Conservation (phyloP, 805 yeast species). For the Lachancea thermotolerans region DNA sequence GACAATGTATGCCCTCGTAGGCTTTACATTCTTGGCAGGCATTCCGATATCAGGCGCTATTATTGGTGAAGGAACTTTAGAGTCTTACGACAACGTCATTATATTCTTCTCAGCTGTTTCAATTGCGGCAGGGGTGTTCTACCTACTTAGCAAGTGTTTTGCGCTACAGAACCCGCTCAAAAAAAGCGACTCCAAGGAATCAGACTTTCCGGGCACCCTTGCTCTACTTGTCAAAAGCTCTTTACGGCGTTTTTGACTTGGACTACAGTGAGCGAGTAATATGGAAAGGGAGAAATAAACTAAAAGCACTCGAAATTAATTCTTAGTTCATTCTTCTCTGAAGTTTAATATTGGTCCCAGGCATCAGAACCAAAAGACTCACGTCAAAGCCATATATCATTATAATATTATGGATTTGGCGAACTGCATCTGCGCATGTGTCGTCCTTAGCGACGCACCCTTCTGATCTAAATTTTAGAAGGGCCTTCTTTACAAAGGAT, state of each 20-base stretch:
- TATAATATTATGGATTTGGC: no score
- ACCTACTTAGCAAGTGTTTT: conserved; percentile 5
- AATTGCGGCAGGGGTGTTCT: conserved; percentile 5
- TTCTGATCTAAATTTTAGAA: neutral
- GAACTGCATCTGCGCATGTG: no score
- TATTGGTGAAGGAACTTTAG: conserved; percentile 32
- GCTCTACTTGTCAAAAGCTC: no score
- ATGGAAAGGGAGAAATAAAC: no score
- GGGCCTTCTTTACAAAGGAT: conserved; percentile 1
- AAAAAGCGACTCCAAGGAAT: neutral
- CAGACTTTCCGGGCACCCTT: neutral
- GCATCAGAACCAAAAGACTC: no score
- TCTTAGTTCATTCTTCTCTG: no score
- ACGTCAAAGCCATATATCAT: no score
- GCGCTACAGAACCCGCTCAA: neutral
- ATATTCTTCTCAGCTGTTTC: conserved; percentile 18
- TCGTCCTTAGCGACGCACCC: no score
- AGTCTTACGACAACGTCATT: conserved; percentile 32
- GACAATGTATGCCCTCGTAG: conserved; percentile 46
- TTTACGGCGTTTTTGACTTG: no score
- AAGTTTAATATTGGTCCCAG: no score
- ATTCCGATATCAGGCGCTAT: conserved; percentile 38
- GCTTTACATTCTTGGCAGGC: conserved; percentile 32
- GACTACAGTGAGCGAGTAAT: no score
- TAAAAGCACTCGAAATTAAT: no score